Evolutionary conservation across 1,139 yeast species (phyloP), one percentile per base, ranked within the genome.

Genomic region (Schwanniomyces etchellsii): DNA sequence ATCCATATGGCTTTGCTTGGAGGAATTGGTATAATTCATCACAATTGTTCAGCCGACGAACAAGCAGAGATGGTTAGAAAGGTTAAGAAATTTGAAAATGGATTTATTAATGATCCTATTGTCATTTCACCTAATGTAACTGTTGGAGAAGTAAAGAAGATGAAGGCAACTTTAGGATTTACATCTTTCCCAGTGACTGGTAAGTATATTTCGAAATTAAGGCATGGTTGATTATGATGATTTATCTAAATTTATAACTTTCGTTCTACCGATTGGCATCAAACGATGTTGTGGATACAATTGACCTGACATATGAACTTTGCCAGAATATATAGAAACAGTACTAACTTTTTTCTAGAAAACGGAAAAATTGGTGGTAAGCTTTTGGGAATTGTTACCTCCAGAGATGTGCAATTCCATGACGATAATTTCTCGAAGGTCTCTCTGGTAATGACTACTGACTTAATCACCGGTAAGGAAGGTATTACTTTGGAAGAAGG

Each of bases 261-360:
- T 91, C 98, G 97, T 91, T 91, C 98, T 91, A 82, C 98, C 95
- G 96, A 81, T 53, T 62, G 58, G 60, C 94, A 83, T 85, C 93
- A 81, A 80, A 82, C 95, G 94, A 89, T 84, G 95, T 74, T 86
- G 96, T 64, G 95, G 96, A 88, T 44, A 77, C 67, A 47, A n/a
- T 46, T 63, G 7, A 18, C 21, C 21, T 18, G 21, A 18, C n/a
- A n/a, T 18, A 7, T 18, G 9, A 18, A 18, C n/a, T 7, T 7
- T 18, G 11, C 12, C 20, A 10, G 17, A 26, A 20, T 13, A 6
- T 14, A 7, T 25, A 9, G 9, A 9, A 25, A 14, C 20, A 9
- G 11, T 54, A 56, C 61, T 55, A 55, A 55, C 58, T 16, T 20
- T 11, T 45, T 32, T 41, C 22, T 59, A 91, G 98, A 82, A 59